Evolutionary conservation across 306 rosid genomes (phyloP), one percentile per base, ranked within the genome.

Genomic region (Lablab purpureus): DNA sequence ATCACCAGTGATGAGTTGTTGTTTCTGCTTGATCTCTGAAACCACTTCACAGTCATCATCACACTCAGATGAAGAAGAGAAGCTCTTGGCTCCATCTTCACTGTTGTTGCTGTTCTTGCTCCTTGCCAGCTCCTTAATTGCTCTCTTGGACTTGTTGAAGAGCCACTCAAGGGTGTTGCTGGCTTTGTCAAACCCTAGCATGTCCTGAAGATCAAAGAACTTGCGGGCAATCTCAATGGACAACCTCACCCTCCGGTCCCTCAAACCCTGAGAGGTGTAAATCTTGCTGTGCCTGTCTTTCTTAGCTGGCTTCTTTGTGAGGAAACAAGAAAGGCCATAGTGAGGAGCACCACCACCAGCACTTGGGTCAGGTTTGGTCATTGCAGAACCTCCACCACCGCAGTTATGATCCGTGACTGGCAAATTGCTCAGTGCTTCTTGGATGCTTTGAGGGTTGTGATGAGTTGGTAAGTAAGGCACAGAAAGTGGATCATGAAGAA

Each of bases 91-190:
- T 30, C 63, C 60, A 28, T 13, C 63, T 1, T 45, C 74, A 66
- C 51, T 66, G 71, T 77, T 82, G 82, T 4, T 69, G 70, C 58
- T 71, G 73, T 65, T 8, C 59, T 68, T 89, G 49, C 80, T 87
- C 28, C 54, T 36, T 0, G 87, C 81, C 0, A 87, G 87, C 28
- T 92, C 91, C 62, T 77, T 83, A 63, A 95, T 95, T 32, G 94
- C 98, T 43, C 77, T 89, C 79, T 80, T 87, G 15, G 98, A 91
- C 85, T 92, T 91, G 18, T 67, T 75, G 80, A 95, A 87, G 60
- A 95, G 91, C 99, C 99, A 95, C n/a, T 95, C 98, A 3, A 95
- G 90, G 79, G 99, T 95, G 68, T 85, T 89, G 76, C 99, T 95
- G 11, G 99, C 98, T 76, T 89, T 95, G 87, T 95, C 98, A 58